phyloP scores from a whole-genome alignment of 2,329 filamentous ascomycete species.

The Juglanconis oblonga region DNA sequence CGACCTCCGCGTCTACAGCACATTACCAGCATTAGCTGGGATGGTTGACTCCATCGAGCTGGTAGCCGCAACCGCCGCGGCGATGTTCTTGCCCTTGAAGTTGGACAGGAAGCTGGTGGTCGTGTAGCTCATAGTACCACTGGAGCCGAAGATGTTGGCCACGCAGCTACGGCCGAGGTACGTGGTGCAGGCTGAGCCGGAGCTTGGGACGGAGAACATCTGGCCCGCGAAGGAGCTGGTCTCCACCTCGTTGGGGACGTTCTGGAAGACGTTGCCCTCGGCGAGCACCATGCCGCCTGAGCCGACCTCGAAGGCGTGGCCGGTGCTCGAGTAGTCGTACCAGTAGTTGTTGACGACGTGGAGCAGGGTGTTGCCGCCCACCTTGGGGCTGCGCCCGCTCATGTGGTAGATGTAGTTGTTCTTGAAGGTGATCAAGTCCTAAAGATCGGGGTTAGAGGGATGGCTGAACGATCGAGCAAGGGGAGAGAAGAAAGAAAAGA shows the following conservation, averaged over 20 bases:
- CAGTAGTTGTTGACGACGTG: conserved; percentile 64
- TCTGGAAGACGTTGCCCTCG: conserved; percentile 59
- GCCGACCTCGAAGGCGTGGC: conserved; percentile 55
- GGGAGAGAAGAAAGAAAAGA: background rate
- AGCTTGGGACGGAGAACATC: conserved; percentile 22
- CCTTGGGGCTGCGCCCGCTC: conserved; percentile 56
- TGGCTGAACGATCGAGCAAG: background rate
- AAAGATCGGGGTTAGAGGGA: background rate
- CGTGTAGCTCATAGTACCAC: conserved; percentile 6
- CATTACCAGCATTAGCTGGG: conserved; percentile 12
- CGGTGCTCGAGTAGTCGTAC: conserved; percentile 41
- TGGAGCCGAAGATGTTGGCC: conserved; percentile 36
- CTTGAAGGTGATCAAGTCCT: conserved; percentile 56
- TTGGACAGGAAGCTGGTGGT: conserved; percentile 17
- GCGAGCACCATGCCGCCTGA: conserved; percentile 44
- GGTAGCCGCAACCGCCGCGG: conserved; percentile 8
- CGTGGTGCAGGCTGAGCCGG: conserved; percentile 35
- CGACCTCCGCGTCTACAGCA: conserved; percentile 1
- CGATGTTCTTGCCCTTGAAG: conserved; percentile 20
- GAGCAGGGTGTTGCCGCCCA: conserved; percentile 52
- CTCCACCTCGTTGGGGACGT: conserved; percentile 44
- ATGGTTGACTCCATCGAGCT: conserved; percentile 8
- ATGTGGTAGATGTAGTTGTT: conserved; percentile 60
- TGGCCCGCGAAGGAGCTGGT: conserved; percentile 18
- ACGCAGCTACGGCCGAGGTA: conserved; percentile 48